Base-by-base conservation (phyloP, 177 flowering plant species). In the Tripterygium wilfordii region DNA sequence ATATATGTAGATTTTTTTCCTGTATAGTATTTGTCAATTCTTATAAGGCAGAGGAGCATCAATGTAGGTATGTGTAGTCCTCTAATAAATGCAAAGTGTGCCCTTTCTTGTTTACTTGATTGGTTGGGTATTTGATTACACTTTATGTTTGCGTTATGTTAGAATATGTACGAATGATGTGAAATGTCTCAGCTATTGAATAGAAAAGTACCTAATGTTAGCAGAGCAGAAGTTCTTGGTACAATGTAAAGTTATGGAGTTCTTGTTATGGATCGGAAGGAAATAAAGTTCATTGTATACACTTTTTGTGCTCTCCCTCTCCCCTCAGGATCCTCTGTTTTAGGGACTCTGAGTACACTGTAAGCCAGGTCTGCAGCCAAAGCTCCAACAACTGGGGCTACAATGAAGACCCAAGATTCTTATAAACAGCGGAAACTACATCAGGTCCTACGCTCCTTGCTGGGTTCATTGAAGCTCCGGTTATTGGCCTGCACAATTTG, bases 401-500 rank as follows among this genome's bases (percentile, higher is more conserved):
- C 31, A 10, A 72, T 39, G 35, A 38, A 71, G 22, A 76, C 62
- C 77, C 77, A 71, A 61, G 60, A 16, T 58, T 32, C 10, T 54
- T 49, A 28, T 45, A 64, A 0, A 33, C 42, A 1, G 49, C 48
- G 12, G 72, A 38, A 22, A 54, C 72, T 24, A 68, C 8, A 2
- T 76, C 76, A 42, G 80, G 70, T 14, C 70, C 76, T 19, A 75
- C 30, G 36, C 76, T 71, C 46, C 76, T 66, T 43, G 74, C 80
- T 27, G 80, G 80, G 46, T 75, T 71, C 77, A 71, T 69, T 10
- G 80, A 71, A 42, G 77, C 71, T 49, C 77, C 75, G 0, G 69
- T 67, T 5, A 58, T 64, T 10, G 56, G 59, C 65, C 75, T 72
- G 67, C 58, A 33, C 10, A 44, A 38, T 15, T n/a, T 35, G n/a